These are phyloP conservation scores for Bacterosira constricta DNA, from an alignment of 108 stramenopile genomes.

Conservation along the genomic window DNA sequence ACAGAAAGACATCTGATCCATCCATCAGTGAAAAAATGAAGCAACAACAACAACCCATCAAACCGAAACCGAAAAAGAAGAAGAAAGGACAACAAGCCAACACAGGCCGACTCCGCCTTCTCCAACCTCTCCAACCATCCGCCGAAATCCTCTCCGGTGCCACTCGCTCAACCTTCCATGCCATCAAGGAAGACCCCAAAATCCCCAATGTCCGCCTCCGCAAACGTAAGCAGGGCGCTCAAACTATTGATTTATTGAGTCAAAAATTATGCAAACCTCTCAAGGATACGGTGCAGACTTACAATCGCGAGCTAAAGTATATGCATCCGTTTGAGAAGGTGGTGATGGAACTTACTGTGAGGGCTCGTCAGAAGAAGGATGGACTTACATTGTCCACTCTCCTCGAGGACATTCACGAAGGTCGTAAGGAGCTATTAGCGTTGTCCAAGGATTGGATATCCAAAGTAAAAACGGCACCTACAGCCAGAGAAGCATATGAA, in stretches of 20 bases:
- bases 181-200: constrained; percentile 53
- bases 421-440: constrained; percentile 75
- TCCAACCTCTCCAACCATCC: constrained; percentile 75
- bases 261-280: constrained; percentile 85
- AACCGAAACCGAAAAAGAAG: neutral
- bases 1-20: too few relatives aligned
- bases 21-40: too few relatives aligned
- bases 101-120: constrained; percentile 76
- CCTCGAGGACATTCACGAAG: constrained; percentile 82
- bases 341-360: constrained; percentile 89
- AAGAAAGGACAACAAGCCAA: constrained; percentile 15
- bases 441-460: constrained; percentile 87
- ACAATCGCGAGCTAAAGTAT: constrained; percentile 63
- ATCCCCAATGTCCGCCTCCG: constrained; percentile 62
- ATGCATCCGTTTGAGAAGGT: constrained; percentile 95
- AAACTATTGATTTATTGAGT: constrained; percentile 76
- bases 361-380: constrained; percentile 74
- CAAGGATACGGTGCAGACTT: constrained; percentile 78
- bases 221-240: constrained; percentile 80
- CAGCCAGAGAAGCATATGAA: constrained; percentile 68
- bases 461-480: constrained; percentile 80
- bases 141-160: constrained; percentile 72
- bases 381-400: constrained; percentile 63
- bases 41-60: too few relatives aligned
- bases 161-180: constrained; percentile 36